Percentiles rank a stretch among this genome's conserved stretches.
These are phyloP conservation scores for Sporisorium sorghi DNA, from an alignment of 1,284 basidiomycete genomes.

Conservation along the genomic window DNA sequence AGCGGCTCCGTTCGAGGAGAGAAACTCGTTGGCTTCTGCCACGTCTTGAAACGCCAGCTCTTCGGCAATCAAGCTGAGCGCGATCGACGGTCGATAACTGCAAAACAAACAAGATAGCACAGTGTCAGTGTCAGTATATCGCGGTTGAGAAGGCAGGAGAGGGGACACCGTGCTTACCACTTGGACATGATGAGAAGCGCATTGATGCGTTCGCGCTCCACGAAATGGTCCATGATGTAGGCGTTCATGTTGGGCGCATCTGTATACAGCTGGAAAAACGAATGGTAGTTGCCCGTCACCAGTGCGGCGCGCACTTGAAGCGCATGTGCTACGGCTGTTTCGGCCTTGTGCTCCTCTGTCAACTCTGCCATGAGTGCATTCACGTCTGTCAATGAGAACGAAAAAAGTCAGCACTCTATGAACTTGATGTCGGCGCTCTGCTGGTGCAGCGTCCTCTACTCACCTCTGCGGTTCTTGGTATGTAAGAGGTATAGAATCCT, in stretches of 20 bases:
- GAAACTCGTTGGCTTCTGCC: constrained; percentile 78
- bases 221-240: constrained; percentile 99
- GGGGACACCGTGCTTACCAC: constrained; percentile 35
- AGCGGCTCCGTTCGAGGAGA: constrained; percentile 78
- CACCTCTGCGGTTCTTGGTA: constrained; percentile 92
- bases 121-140: not conserved
- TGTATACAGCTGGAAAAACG: constrained; percentile 86
- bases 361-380: constrained; percentile 95
- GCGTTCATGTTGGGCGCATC: constrained; percentile 95
- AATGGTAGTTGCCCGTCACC: constrained; percentile 92
- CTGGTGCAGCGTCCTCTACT: constrained; percentile 56
- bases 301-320: constrained; percentile 87
- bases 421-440: not conserved
- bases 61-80: constrained; percentile 80
- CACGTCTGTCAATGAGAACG: constrained; percentile 76
- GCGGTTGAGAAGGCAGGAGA: too few species aligned
- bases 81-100: constrained; percentile 71
- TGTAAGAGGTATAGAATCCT: constrained; percentile 95
- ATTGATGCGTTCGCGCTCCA: constrained; percentile 87
- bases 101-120: not conserved
- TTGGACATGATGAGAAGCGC: constrained; percentile 85
- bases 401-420: not conserved
- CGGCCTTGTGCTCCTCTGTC: constrained; percentile 85
- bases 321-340: constrained; percentile 85
- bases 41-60: constrained; percentile 85